Conservation (phyloP, 78 protist species). For the Chrysochromulina parva region DNA sequence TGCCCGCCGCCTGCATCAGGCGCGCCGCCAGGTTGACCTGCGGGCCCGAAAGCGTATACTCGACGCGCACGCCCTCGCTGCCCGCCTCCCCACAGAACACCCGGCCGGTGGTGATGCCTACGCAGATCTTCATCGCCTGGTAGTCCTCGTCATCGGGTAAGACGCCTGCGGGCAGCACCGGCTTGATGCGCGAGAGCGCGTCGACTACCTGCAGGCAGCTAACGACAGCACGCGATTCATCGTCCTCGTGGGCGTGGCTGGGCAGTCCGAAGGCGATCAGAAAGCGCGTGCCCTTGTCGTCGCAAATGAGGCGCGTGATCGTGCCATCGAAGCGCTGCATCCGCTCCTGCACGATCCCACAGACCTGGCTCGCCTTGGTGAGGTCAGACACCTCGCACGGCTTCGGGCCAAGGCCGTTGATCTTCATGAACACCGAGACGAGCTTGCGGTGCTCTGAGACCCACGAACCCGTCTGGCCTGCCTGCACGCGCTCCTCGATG, state of each 20-base stretch:
- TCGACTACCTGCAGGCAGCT: neutral
- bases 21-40: constrained; percentile 33
- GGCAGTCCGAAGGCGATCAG: constrained; percentile 31
- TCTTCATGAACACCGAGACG: neutral
- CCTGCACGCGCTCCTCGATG: neutral
- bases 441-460: constrained; percentile 6
- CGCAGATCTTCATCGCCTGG: neutral
- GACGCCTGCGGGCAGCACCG: neutral
- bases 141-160: no score
- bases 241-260: neutral
- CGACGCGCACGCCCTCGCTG: neutral
- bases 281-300: constrained; percentile 42
- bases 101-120: constrained; percentile 28
- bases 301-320: constrained; percentile 12
- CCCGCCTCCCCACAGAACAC: constrained; percentile 31
- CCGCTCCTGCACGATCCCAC: neutral
- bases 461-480: neutral
- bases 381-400: neutral
- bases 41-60: constrained; percentile 9
- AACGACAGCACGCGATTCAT: constrained; percentile 10
- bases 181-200: neutral
- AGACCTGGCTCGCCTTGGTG: no score
- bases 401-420: neutral
- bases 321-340: neutral
- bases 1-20: neutral